Conservation (phyloP, 106 monocot species). For the Dactylorhiza incarnata region DNA sequence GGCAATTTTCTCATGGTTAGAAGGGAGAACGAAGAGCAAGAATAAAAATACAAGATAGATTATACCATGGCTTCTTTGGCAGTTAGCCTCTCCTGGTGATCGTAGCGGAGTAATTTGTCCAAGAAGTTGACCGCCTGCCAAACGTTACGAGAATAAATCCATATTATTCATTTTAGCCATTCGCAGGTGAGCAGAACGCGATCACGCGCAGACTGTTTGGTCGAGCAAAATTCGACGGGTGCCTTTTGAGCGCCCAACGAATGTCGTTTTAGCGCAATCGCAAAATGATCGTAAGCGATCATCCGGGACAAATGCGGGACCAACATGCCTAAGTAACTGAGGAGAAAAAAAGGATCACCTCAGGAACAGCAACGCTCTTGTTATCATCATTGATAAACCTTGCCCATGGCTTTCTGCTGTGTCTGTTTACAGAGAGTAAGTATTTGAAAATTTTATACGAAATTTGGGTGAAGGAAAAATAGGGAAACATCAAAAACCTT, state of each 20-base stretch:
- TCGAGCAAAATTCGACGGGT: too few species aligned
- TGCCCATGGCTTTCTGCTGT: conserved; percentile 81
- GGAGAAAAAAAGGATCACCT: conserved; percentile 30
- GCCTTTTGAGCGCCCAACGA: neutral
- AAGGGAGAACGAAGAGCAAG: neutral
- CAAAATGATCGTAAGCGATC: neutral
- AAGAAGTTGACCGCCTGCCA: conserved; percentile 78
- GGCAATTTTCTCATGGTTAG: neutral
- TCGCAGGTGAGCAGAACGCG: neutral
- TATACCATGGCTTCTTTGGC: conserved; percentile 95
- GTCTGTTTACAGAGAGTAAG: conserved; percentile 29
- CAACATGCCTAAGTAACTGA: too few species aligned
- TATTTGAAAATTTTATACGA: neutral
- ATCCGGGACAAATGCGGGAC: too few species aligned
- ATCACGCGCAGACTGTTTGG: too few species aligned
- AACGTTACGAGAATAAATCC: neutral
- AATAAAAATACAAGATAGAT: neutral
- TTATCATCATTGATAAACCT: conserved; percentile 78
- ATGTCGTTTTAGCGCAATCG: too few species aligned
- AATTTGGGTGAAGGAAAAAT: neutral
- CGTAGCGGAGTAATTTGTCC: conserved; percentile 74
- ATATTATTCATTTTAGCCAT: neutral
- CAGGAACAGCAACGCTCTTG: conserved; percentile 74
- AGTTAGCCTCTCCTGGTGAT: conserved; percentile 90
- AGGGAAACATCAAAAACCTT: conserved; percentile 33